Conservation (phyloP, 2,329 filamentous ascomycete genomes). For the Daldinia sp. region DNA sequence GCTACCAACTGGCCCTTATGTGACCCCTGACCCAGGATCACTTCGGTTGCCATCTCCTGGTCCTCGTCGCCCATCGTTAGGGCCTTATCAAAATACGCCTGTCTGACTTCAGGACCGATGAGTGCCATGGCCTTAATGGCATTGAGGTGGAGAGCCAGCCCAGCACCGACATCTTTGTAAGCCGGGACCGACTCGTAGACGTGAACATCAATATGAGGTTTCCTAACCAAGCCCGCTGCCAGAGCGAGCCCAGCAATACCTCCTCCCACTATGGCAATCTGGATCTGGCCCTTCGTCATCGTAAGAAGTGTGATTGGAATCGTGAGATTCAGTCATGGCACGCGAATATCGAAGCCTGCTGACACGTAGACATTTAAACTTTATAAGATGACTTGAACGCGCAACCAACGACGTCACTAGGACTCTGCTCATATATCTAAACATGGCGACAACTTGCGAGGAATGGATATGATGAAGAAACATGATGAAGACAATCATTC, state of each 20-base stretch:
- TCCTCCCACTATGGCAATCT: conserved; percentile 48
- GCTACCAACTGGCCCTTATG: conserved; percentile 46
- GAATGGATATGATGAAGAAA: not conserved
- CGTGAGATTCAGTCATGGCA: not conserved
- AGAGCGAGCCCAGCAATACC: conserved; percentile 56
- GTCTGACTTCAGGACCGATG: conserved; percentile 52
- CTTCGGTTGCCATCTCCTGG: conserved; percentile 51
- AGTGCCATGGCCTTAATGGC: conserved; percentile 53
- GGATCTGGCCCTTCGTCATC: conserved; percentile 37
- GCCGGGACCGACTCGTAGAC: conserved; percentile 54
- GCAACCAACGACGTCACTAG: conserved; percentile 31
- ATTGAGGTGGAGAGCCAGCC: conserved; percentile 56
- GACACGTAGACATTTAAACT: conserved; percentile 23
- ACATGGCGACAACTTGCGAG: conserved; percentile 14
- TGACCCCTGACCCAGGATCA: conserved; percentile 50
- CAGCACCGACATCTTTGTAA: conserved; percentile 55
- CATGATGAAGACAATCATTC: not conserved
- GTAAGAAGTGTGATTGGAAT: not conserved
- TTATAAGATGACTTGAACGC: conserved; percentile 12
- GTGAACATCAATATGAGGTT: conserved; percentile 51
- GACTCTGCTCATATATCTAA: conserved; percentile 9
- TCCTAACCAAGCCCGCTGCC: conserved; percentile 52
- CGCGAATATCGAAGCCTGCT: not conserved
- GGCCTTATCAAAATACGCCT: conserved; percentile 52
- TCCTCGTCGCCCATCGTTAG: conserved; percentile 50